Base-by-base conservation (phyloP, 2,329 filamentous ascomycete species). In the Penicillium sp. region DNA sequence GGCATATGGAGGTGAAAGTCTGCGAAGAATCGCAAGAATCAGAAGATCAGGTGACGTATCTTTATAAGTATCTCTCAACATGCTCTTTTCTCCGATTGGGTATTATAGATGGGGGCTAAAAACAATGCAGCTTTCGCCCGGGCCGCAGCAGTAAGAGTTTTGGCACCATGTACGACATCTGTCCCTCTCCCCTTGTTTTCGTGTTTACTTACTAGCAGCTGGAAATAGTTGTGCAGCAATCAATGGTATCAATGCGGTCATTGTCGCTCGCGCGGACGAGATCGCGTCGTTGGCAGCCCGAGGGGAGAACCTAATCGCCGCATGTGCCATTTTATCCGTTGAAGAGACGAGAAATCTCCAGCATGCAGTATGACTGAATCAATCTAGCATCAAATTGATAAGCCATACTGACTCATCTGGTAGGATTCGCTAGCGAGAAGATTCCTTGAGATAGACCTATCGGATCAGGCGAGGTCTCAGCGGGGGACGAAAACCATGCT, bases 61-160 rank as follows among this genome's bases (percentile, higher is more conserved):
- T 96, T 1, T 96, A 93, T 70, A 87, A 84, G 72, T 77, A 59
- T 24, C 2, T 7, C 8, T 37, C 15, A 2, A 1, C 18, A 7
- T 21, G 1, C 2, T 26, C 10, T 29, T 10, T 18, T 44, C 18
- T 8, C 17, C 15, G 15, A 10, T 12, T 7, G 10, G 29, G 15
- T 41, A 8, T 12, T 4, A 18, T 29, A 36, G 17, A 21, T 24
- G 20, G 51, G n/a, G 15, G 45, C 55, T 60, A 47, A 62, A 37
- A 17, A 9, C 18, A 5, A 8, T 27, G 47, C 50, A 81, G 78
- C 58, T 78, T 84, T 55, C 71, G 75, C 30, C 59, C 77, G 2
- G 92, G 92, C 0, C 81, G 86, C 49, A 93, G 87, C 61, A 84
- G 78, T 7, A 88, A 89, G 12, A 97, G 91, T 66, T 95, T 96